A percentile compares a stretch with the other conserved stretches of the same genome.
Conservation (phyloP, 208 protist genomes). For the Kentomonas sorsogonicus region DNA sequence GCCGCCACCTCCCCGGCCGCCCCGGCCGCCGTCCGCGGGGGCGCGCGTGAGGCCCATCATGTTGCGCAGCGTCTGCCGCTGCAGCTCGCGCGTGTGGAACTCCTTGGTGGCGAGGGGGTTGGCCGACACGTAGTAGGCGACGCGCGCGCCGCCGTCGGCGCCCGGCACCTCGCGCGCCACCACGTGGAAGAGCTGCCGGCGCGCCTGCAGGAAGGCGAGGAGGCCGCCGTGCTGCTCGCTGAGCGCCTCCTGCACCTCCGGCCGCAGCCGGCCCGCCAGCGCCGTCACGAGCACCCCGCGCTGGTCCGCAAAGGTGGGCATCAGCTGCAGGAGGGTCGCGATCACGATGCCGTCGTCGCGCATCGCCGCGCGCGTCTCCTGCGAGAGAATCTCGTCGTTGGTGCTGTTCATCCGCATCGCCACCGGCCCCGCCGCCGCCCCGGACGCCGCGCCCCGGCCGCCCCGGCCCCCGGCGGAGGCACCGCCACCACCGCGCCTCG, state of each 20-base stretch:
- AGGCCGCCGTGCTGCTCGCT: conserved; percentile 71
- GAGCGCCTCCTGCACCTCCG: conserved; percentile 68
- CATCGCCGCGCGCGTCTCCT: conserved; percentile 48
- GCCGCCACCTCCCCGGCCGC: conserved; percentile 14
- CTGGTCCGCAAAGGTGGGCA: background rate
- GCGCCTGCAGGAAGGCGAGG: conserved; percentile 48
- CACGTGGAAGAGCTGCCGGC: conserved; percentile 76
- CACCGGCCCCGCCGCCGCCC: conserved; percentile 3
- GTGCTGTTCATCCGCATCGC: conserved; percentile 34
- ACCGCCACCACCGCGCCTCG: background rate
- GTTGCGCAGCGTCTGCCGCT: conserved; percentile 64
- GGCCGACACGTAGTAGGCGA: conserved; percentile 54
- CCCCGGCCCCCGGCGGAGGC: background rate
- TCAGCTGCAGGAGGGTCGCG: background rate
- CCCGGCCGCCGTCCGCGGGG: conserved; percentile 6
- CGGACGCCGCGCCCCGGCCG: background rate
- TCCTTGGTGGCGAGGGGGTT: conserved; percentile 58
- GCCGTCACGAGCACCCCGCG: conserved; percentile 27
- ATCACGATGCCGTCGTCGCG: conserved; percentile 42
- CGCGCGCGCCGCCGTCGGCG: conserved; percentile 37
- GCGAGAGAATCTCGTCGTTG: conserved; percentile 49
- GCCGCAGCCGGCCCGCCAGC: conserved; percentile 49
- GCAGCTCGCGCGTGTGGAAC: conserved; percentile 40
- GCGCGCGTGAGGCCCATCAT: conserved; percentile 50
- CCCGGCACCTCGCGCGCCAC: conserved; percentile 36